phyloP scores from a whole-genome alignment of 2,329 filamentous ascomycete genomes.

The Gaeumannomyces tritici region DNA sequence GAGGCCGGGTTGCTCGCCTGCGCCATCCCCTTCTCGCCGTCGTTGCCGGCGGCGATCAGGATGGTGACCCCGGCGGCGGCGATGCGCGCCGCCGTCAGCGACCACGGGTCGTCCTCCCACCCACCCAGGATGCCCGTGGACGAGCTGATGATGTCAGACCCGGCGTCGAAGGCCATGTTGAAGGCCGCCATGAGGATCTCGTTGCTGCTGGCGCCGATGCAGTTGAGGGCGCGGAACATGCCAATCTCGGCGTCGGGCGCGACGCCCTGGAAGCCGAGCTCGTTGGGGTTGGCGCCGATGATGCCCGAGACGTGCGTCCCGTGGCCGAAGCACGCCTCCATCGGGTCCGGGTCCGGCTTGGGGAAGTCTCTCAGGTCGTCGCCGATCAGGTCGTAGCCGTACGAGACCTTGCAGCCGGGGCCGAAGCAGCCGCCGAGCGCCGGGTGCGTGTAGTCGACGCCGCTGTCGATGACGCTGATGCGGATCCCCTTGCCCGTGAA shows the following conservation, averaged over 20 bases:
- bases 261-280: slow-evolving; percentile 24
- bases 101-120: slow-evolving; percentile 1
- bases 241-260: slow-evolving; percentile 30
- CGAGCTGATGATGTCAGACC: slow-evolving; percentile 29
- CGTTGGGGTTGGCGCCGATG: slow-evolving; percentile 29
- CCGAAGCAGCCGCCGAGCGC: slow-evolving; percentile 44
- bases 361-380: slow-evolving; percentile 21
- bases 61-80: slow-evolving; percentile 28
- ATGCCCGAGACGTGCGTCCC: slow-evolving; percentile 36
- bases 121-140: neutral
- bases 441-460: slow-evolving; percentile 39
- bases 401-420: slow-evolving; percentile 33
- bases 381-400: slow-evolving; percentile 37
- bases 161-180: slow-evolving; percentile 31
- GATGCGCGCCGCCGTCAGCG: slow-evolving; percentile 19
- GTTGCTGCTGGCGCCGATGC: slow-evolving; percentile 20
- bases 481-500: slow-evolving; percentile 34
- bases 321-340: slow-evolving; percentile 26
- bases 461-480: slow-evolving; percentile 30
- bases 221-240: slow-evolving; percentile 28
- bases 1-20: slow-evolving; percentile 13
- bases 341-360: slow-evolving; percentile 28
- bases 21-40: slow-evolving; percentile 14
- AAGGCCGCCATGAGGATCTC: slow-evolving; percentile 32
- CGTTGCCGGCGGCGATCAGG: slow-evolving; percentile 30